phyloP scores from a whole-genome alignment of 306 rosid species.

The Alnus rubra region DNA sequence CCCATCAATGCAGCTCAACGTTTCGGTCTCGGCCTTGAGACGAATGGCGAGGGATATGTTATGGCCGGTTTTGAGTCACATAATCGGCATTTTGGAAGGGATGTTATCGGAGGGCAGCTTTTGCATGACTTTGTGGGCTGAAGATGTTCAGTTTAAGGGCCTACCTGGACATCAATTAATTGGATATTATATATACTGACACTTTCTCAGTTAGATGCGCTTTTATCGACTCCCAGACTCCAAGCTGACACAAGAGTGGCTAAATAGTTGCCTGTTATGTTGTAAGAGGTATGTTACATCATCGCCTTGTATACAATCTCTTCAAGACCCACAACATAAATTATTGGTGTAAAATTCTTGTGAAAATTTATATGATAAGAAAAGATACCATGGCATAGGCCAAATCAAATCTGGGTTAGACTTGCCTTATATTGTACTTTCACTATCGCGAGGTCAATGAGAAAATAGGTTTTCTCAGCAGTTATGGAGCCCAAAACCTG shows the following conservation, averaged over 20 bases:
- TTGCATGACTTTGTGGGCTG: conserved; percentile 78
- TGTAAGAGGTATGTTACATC: conserved; percentile 16
- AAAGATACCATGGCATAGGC: conserved; percentile 21
- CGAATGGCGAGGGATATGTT: conserved; percentile 51
- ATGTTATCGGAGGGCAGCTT: conserved; percentile 64
- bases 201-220: conserved; percentile 33
- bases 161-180: conserved; percentile 31
- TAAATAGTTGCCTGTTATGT: conserved; percentile 21
- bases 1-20: conserved; percentile 67
- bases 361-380: conserved; percentile 32
- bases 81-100: conserved; percentile 76
- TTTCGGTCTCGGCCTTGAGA: conserved; percentile 55
- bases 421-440: conserved; percentile 11
- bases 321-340: conserved; percentile 15
- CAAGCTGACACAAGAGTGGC: conserved; percentile 20
- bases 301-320: conserved; percentile 10
- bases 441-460: no score
- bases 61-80: conserved; percentile 69
- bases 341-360: conserved; percentile 37
- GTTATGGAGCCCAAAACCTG: not conserved
- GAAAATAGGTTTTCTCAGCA: no score
- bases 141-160: conserved; percentile 22
- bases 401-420: conserved; percentile 20
- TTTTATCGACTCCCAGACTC: conserved; percentile 21
- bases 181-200: conserved; percentile 29